A percentile compares a stretch with the other conserved stretches of the same genome.
Conservation (phyloP, 169 alveolate genomes). For the Cryptosporidium baileyi region DNA sequence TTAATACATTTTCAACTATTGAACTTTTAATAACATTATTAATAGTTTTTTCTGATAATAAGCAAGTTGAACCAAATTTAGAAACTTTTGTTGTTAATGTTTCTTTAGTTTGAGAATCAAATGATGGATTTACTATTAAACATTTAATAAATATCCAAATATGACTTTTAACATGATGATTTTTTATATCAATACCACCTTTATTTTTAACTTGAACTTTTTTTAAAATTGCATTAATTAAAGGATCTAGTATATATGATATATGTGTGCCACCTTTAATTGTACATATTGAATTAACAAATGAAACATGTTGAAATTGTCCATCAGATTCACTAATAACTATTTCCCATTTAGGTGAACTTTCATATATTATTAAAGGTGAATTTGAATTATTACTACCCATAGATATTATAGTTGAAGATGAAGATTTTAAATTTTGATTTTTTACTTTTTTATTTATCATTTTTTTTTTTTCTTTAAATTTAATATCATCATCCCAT, state of each 20-base stretch:
- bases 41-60: conserved; percentile 87
- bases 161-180: conserved; percentile 91
- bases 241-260: conserved; percentile 93
- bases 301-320: conserved; percentile 95
- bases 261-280: conserved; percentile 99
- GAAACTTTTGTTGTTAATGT: conserved; percentile 91
- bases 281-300: conserved; percentile 98
- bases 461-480: neutral
- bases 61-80: conserved; percentile 90
- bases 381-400: conserved; percentile 71
- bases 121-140: conserved; percentile 97
- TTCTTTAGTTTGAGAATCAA: conserved; percentile 98
- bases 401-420: neutral
- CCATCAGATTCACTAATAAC: conserved; percentile 87
- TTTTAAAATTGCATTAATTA: conserved; percentile 87
- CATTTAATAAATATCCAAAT: conserved; percentile 97
- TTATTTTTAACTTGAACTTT: conserved; percentile 93
- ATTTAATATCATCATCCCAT: conserved; percentile 31
- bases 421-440: neutral
- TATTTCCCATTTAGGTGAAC: conserved; percentile 86
- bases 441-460: neutral
- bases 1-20: conserved; percentile 88
- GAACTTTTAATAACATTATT: conserved; percentile 87
- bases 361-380: conserved; percentile 74
- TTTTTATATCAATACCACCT: conserved; percentile 90